Conservation (phyloP, 805 yeast genomes). For the Schizosaccharomyces pombe region DNA sequence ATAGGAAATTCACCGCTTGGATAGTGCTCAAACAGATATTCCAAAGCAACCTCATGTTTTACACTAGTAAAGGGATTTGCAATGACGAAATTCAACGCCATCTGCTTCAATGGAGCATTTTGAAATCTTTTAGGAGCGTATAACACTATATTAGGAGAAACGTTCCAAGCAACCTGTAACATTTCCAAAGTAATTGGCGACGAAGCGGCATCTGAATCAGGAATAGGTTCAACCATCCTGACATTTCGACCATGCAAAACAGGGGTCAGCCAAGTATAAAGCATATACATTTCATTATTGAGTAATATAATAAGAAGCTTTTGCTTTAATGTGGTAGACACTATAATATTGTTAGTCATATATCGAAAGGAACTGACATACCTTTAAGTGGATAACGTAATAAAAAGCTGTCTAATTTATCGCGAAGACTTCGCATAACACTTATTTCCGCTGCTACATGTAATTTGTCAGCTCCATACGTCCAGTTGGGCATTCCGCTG, state of each 20-base stretch:
- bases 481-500: slow-evolving; percentile 22
- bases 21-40: slow-evolving; percentile 21
- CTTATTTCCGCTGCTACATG: slow-evolving; percentile 46
- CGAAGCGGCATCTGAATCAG: background rate
- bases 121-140: slow-evolving; percentile 40
- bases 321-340: slow-evolving; percentile 18
- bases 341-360: background rate
- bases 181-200: slow-evolving; percentile 6
- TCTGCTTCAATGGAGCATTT: slow-evolving; percentile 17
- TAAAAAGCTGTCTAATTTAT: background rate
- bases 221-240: background rate
- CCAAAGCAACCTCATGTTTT: slow-evolving; percentile 33
- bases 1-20: slow-evolving; percentile 6
- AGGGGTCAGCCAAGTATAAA: slow-evolving; percentile 59
- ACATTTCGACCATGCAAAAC: slow-evolving; percentile 14
- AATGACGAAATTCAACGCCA: slow-evolving; percentile 24
- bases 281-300: slow-evolving; percentile 47
- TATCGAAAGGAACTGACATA: slow-evolving; percentile 13
- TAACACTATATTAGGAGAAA: slow-evolving; percentile 53
- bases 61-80: slow-evolving; percentile 37
- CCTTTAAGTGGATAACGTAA: background rate
- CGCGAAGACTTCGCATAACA: slow-evolving; percentile 5
- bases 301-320: slow-evolving; percentile 37
- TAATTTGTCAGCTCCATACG: slow-evolving; percentile 54
- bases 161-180: slow-evolving; percentile 26